Evolutionary conservation across 2,329 filamentous ascomycete species (phyloP), one percentile per base, ranked within the genome.

Genomic region (Cordyceps farinosa): DNA sequence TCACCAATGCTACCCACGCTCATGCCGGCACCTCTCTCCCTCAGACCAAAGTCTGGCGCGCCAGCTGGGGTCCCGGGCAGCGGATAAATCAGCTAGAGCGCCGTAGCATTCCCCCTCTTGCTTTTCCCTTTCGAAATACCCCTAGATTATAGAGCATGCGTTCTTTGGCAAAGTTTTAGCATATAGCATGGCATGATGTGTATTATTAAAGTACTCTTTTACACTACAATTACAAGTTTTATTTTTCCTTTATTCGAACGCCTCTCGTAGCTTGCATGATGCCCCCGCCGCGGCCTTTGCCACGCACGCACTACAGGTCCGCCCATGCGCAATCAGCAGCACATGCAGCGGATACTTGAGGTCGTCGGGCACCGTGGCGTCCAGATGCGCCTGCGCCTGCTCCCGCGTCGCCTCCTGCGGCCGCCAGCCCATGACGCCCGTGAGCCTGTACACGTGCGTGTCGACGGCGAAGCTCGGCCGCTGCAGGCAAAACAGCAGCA

Each of bases 321-420:
- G 77, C 0, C 81, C 81, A 54, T 83, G 82, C 47, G 71, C 74
- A 45, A 84, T 78, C 38, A 84, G 65, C 47, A 84, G 70, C 7
- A 83, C 75, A 58, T 84, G 82, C 36, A 84, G 67, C 1, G 76
- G 74, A 61, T 83, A 84, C 70, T 84, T 84, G 17, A 80, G 75
- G 61, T 77, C 75, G 44, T 79, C 77, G 0, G 81, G 81, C 3
- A 84, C 74, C 36, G 69, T 70, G 3, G 75, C 77, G 36, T 84
- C 80, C n/a, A 84, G 70, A 59, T 84, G 82, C 29, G 79, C 77
- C 63, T 83, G 79, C 15, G 81, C 73, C 67, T 80, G 78, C 59
- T 83, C 80, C 13, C 80, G 71, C 8, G 65, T 73, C 22, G 74
- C 78, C 22, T 65, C 65, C 27, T 64, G 60, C 0, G 82, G 82